Conservation (phyloP, 1,284 basidiomycete species). For the Athelia sp. region DNA sequence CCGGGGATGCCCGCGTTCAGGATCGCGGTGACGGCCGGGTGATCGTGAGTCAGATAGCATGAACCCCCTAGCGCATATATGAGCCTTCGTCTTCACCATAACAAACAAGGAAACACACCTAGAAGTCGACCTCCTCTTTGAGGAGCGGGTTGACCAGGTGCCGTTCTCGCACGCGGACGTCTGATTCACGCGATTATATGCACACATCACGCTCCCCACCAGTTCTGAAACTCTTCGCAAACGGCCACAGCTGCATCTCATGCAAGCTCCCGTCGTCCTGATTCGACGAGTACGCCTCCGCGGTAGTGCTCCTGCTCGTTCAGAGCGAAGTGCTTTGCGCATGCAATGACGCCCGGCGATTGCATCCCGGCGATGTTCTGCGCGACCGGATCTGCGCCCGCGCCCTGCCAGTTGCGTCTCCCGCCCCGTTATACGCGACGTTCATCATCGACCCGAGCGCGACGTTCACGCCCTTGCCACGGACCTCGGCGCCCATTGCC, state of each 20-base stretch:
- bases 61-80: constrained; percentile 10
- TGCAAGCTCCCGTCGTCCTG: constrained; percentile 38
- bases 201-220: constrained; percentile 46
- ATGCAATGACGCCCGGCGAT: constrained; percentile 36
- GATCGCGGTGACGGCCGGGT: constrained; percentile 43
- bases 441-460: constrained; percentile 26
- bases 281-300: constrained; percentile 28
- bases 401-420: constrained; percentile 49
- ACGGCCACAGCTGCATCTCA: constrained; percentile 36
- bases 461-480: constrained; percentile 46
- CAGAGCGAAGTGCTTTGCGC: constrained; percentile 26
- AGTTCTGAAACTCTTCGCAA: constrained; percentile 38
- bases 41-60: constrained; percentile 28
- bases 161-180: constrained; percentile 43
- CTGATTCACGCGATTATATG: constrained; percentile 41
- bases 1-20: constrained; percentile 54
- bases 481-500: constrained; percentile 47
- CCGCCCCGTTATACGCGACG: constrained; percentile 15
- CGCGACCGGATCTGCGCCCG: constrained; percentile 35
- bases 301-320: constrained; percentile 30
- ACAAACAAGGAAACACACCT: constrained; percentile 2
- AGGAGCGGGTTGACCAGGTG: constrained; percentile 42
- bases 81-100: not conserved
- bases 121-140: constrained; percentile 34
- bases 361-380: constrained; percentile 44